Base-by-base conservation (phyloP, 805 yeast species). In the Starmerella vaccinii region DNA sequence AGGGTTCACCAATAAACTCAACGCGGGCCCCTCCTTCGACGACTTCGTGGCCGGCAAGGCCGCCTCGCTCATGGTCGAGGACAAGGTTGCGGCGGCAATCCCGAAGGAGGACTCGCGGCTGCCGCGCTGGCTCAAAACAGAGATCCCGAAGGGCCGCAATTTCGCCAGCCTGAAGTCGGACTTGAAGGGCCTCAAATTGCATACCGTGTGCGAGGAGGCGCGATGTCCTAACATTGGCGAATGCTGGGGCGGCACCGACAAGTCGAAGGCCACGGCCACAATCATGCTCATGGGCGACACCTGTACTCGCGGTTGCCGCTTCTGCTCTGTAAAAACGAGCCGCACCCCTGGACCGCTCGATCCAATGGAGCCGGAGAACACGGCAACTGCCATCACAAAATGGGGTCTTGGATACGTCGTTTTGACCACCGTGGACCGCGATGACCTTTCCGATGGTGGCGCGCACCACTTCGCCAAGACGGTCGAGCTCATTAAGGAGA, bases 371-470 rank as follows among this genome's bases (percentile, higher is more conserved):
- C 99, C 99, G 0, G 96, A 86, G 63, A 87, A 92, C 62, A 94
- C 98, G 0, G 97, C 97, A 0, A 96, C 85, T 60, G 98, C 98
- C 27, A 88, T 92, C 52, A 80, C 86, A 38, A 80, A 95, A 68
- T 92, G 98, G 98, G 97, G 97, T 0, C 75, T 92, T 57, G 99
- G 99, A 24, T 92, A 92, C 65, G 97, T 92, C 9, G 99, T 92
- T 19, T 72, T 92, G 56, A 92, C 99, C 16, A 89, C 98, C 1
- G 98, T 92, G 18, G 99, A 92, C 66, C 77, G 98, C 69, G 99
- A 92, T 66, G 98, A 92, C 67, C 73, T 92, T 59, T 60, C 74
- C 0, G 98, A 92, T 63, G 97, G 97, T 53, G 98, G 99, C 39
- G 81, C 97, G 3, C 72, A 78, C 53, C 98, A 92, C 68, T 76